Conservation (phyloP, 495 filamentous ascomycete species). For the Neohortaea acidophila region DNA sequence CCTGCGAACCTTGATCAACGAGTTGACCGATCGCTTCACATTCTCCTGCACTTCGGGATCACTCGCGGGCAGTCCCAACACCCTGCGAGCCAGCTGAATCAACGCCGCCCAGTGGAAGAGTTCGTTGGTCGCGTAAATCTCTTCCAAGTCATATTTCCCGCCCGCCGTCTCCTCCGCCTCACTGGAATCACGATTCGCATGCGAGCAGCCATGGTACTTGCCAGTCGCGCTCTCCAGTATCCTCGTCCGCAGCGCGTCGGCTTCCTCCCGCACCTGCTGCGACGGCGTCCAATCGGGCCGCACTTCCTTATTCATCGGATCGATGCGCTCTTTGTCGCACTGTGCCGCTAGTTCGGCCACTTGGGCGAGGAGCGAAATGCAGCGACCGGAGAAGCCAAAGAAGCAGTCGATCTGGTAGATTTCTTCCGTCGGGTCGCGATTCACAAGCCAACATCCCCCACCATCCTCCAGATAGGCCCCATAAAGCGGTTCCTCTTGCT, state of each 20-base stretch:
- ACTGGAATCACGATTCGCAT: conserved; percentile 18
- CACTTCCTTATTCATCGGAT: conserved; percentile 36
- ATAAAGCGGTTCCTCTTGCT: conserved; percentile 43
- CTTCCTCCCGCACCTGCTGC: conserved; percentile 36
- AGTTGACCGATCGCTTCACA: conserved; percentile 46
- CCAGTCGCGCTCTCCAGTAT: conserved; percentile 32
- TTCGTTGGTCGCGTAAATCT: conserved; percentile 65
- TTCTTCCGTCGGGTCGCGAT: conserved; percentile 19
- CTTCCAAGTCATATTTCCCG: conserved; percentile 33
- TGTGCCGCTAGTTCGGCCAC: conserved; percentile 57
- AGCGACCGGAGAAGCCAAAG: conserved; percentile 42
- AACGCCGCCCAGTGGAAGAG: conserved; percentile 70
- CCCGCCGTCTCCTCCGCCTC: conserved; percentile 27
- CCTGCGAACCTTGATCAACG: conserved; percentile 45
- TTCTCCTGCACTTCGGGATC: conserved; percentile 46
- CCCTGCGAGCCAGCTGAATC: conserved; percentile 60
- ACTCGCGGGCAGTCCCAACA: conserved; percentile 42
- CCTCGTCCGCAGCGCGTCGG: conserved; percentile 39
- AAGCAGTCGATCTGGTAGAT: conserved; percentile 48
- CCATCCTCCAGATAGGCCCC: conserved; percentile 27
- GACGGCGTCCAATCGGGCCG: conserved; percentile 44
- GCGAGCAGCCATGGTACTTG: conserved; percentile 30
- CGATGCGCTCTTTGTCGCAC: conserved; percentile 55
- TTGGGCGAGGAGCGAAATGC: conserved; percentile 54
- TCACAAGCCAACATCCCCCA: conserved; percentile 17